Conservation (phyloP, 805 yeast species). For the Zygoascus tannicola region DNA sequence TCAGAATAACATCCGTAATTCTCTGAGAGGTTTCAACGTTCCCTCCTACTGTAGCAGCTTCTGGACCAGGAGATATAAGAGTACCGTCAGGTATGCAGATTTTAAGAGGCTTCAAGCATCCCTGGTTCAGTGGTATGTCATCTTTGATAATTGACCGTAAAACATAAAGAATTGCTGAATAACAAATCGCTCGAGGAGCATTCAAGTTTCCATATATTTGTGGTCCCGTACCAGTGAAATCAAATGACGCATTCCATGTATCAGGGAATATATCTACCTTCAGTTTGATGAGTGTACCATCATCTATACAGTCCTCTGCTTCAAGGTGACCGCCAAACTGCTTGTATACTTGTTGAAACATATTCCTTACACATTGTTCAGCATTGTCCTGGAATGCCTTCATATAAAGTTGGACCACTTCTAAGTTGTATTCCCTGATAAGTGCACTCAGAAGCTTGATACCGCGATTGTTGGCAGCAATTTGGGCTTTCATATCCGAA, state of each 20-base stretch:
- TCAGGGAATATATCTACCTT: conserved; percentile 35
- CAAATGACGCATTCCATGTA: conserved; percentile 60
- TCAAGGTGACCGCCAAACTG: conserved; percentile 24
- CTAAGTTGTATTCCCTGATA: conserved; percentile 52
- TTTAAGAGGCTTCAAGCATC: conserved; percentile 73
- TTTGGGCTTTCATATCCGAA: conserved; percentile 75
- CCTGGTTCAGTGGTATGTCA: conserved; percentile 88
- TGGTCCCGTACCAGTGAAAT: conserved; percentile 79
- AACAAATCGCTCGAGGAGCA: conserved; percentile 86
- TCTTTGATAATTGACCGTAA: conserved; percentile 75
- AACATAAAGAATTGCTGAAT: conserved; percentile 82
- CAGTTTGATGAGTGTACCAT: conserved; percentile 27
- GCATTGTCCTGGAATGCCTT: conserved; percentile 74
- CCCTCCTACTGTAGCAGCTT: conserved; percentile 92
- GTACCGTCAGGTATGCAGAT: conserved; percentile 56
- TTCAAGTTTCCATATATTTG: conserved; percentile 84
- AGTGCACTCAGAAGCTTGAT: conserved; percentile 53
- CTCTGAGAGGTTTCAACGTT: conserved; percentile 93
- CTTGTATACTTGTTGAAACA: conserved; percentile 38
- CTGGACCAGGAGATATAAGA: conserved; percentile 63
- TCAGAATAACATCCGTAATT: conserved; percentile 78
- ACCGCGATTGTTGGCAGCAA: conserved; percentile 85
- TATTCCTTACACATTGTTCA: conserved; percentile 53
- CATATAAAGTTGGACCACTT: conserved; percentile 64
- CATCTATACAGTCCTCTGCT: conserved; percentile 27